phyloP scores from a whole-genome alignment of 148 eudicot genomes.

The Drosera capensis region DNA sequence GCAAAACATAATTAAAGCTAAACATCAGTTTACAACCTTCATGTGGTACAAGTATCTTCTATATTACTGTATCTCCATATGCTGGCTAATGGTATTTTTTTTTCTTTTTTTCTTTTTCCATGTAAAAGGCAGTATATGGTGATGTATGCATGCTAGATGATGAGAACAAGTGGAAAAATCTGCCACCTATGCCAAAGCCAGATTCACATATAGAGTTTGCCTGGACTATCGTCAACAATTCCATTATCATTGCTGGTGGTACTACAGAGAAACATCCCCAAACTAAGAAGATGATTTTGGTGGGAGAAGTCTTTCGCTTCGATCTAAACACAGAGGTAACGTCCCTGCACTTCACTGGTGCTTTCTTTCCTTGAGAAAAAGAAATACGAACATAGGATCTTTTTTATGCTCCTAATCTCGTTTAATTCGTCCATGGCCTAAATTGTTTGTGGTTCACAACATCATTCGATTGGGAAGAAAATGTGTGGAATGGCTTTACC shows the following conservation, averaged over 20 bases:
- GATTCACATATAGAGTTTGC: constrained; percentile 98
- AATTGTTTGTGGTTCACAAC: too few relatives aligned
- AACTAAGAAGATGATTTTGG: constrained; percentile 79
- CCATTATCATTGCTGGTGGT: constrained; percentile 77
- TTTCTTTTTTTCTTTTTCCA: neutral
- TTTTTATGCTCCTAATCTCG: too few relatives aligned
- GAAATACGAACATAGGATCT: too few relatives aligned
- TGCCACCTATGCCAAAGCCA: constrained; percentile 95
- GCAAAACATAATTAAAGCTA: too few relatives aligned
- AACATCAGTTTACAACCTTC: too few relatives aligned
- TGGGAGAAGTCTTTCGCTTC: constrained; percentile 67
- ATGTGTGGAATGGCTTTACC: too few relatives aligned
- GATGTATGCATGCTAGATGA: constrained; percentile 93
- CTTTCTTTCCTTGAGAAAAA: neutral
- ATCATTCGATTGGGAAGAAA: too few relatives aligned
- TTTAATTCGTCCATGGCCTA: too few relatives aligned
- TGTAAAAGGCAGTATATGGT: constrained; percentile 52
- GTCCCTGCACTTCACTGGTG: too few relatives aligned
- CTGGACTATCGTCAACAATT: constrained; percentile 64
- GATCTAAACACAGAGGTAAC: constrained; percentile 61
- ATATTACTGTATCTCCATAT: too few relatives aligned
- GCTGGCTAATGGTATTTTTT: neutral
- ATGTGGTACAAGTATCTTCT: too few relatives aligned
- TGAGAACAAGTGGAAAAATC: constrained; percentile 89
- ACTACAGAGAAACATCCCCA: constrained; percentile 92